Evolutionary conservation across 1,284 basidiomycete genomes (phyloP).

Genomic region (Boletus smithii): DNA sequence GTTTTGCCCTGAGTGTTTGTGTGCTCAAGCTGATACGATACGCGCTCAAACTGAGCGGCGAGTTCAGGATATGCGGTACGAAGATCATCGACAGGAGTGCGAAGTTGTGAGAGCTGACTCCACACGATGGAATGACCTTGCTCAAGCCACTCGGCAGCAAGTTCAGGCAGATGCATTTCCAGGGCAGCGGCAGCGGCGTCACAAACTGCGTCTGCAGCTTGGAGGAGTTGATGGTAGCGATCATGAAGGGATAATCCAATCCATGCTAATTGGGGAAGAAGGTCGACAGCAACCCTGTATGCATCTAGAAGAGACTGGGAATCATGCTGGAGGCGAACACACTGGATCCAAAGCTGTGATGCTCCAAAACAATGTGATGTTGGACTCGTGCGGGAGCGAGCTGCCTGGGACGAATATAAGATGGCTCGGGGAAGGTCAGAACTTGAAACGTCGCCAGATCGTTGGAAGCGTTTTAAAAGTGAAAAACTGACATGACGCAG

Average conservation of each 20-base stretch:
- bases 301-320: slow-evolving; percentile 2
- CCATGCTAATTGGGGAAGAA: slow-evolving; percentile 6
- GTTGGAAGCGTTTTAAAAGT: not conserved
- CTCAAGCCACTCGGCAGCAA: slow-evolving; percentile 11
- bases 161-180: not conserved
- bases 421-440: not conserved
- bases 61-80: not conserved
- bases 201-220: not conserved
- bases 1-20: not conserved
- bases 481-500: not conserved
- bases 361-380: not conserved
- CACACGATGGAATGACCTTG: slow-evolving; percentile 8
- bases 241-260: slow-evolving; percentile 1
- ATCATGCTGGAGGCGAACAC: not conserved
- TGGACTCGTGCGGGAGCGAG: not conserved
- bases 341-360: not conserved
- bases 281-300: not conserved
- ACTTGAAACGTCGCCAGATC: not conserved
- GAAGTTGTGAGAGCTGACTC: slow-evolving; percentile 8
- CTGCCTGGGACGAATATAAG: not conserved
- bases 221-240: slow-evolving; percentile 5
- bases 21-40: slow-evolving; percentile 1
- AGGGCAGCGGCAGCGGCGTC: slow-evolving; percentile 1
- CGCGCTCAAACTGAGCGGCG: not conserved
- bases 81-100: slow-evolving; percentile 1